Evolutionary conservation across 2,329 filamentous ascomycete species (phyloP), one percentile per base, ranked within the genome.

Genomic region (Aspergillus chevalieri): DNA sequence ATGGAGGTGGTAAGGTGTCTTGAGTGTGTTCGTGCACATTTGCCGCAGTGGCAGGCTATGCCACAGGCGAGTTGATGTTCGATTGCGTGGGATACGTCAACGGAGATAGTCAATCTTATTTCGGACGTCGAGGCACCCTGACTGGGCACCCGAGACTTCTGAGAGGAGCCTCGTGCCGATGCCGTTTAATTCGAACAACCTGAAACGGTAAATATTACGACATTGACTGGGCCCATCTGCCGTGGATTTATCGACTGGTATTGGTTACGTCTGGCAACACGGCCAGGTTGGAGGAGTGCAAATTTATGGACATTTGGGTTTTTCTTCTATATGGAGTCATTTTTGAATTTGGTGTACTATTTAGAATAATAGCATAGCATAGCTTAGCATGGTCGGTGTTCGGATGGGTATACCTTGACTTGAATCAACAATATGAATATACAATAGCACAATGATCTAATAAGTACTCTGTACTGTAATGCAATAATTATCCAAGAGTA

Each of bases 1-100:
- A 50, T 56, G 3, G 69, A 72, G 47, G 63, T 66, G 30, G 65
- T 69, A 17, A 59, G 64, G 48, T 72, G 70, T 48, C 55, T 72
- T 42, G 64, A 67, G 43, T 72, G 70, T 50, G 62, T 68, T 6
- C 57, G 57, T 33, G 55, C 59, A 34, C 48, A 56, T 36, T 7
- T 51, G 17, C 36, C 48, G 17, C 44, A 53, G 5, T 61, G 57
- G 54, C 44, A 56, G 15, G 15, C 51, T 24, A 22, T 45, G 14
- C 41, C 43, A 44, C 42, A 50, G n/a, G 36, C 33, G 42, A 30
- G 30, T n/a, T 34, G 12, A 41, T 33, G 17, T 43, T 26, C n/a
- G 22, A 10, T 19, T 38, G 34, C 15, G 7, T 36, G 34, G 34
- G 34, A 36, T 30, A 30, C 26, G 10, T 5, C 26, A 30, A 30